phyloP scores from a whole-genome alignment of 2,329 filamentous ascomycete species.

The Arthrinium puccinioides region DNA sequence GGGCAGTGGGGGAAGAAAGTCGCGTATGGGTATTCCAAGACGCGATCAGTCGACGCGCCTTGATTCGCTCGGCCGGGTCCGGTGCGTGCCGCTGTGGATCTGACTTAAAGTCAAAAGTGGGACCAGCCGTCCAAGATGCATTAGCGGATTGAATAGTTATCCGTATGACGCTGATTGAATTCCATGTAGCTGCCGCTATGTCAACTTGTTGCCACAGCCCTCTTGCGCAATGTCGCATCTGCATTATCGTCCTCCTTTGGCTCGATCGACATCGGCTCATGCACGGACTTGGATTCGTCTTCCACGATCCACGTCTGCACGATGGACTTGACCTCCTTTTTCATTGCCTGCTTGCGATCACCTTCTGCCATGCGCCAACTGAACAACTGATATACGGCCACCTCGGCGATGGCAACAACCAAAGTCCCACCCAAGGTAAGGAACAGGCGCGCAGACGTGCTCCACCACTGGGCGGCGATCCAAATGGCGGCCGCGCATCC shows the following conservation, averaged over 20 bases:
- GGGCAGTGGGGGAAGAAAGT: too few relatives aligned
- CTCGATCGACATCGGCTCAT: slow-evolving; percentile 5
- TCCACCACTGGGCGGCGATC: slow-evolving; percentile 74
- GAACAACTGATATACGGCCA: slow-evolving; percentile 70
- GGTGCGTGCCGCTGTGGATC: too few relatives aligned
- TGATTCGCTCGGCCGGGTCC: too few relatives aligned
- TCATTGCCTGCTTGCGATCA: slow-evolving; percentile 52
- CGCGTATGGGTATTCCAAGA: too few relatives aligned
- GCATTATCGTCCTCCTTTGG: slow-evolving; percentile 5
- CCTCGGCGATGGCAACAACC: slow-evolving; percentile 67
- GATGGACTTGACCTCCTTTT: slow-evolving; percentile 61
- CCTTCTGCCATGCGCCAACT: slow-evolving; percentile 64
- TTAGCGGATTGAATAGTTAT: too few relatives aligned
- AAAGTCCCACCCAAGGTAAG: slow-evolving; percentile 64
- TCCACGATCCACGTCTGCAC: slow-evolving; percentile 63
- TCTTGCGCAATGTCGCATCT: slow-evolving; percentile 2
- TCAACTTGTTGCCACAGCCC: not conserved
- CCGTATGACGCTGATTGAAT: too few relatives aligned
- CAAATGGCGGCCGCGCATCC: slow-evolving; percentile 72
- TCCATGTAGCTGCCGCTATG: too few relatives aligned
- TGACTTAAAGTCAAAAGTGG: too few relatives aligned
- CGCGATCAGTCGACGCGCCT: too few relatives aligned
- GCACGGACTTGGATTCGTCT: not conserved
- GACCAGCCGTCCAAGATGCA: too few relatives aligned
- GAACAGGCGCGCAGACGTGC: slow-evolving; percentile 60